A percentile compares a stretch with the other conserved stretches of the same genome.
phyloP scores from a whole-genome alignment of 345 rosid genomes.

The Dovyalis caffra region DNA sequence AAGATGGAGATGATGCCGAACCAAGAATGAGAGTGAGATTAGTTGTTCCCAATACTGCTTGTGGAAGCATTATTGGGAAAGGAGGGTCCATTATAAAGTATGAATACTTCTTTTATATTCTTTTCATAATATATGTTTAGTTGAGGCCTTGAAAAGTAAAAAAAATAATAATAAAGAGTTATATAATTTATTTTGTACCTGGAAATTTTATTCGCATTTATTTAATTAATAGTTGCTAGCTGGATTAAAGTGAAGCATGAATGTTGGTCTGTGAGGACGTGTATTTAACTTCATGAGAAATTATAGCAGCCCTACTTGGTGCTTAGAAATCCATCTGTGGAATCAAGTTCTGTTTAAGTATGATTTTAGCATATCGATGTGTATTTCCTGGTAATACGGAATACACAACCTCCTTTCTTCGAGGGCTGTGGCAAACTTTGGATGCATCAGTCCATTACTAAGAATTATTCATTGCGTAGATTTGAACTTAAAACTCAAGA shows the following conservation, averaged over 20 bases:
- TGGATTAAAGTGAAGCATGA: neutral
- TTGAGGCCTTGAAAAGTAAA: neutral
- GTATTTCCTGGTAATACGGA: neutral
- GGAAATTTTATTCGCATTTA: neutral
- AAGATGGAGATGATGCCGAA: conserved; percentile 74
- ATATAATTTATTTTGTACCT: neutral
- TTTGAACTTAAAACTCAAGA: neutral
- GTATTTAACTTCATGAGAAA: neutral
- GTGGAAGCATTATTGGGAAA: conserved; percentile 99
- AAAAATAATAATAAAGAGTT: neutral
- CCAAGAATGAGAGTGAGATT: conserved; percentile 86
- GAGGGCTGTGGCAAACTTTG: neutral
- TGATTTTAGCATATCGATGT: neutral
- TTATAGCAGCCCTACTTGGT: neutral
- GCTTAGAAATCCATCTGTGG: neutral
- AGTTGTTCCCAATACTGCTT: conserved; percentile 89
- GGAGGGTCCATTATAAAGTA: conserved; percentile 98
- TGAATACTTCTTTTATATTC: conserved; percentile 23
- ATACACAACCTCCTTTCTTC: neutral
- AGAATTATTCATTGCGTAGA: neutral
- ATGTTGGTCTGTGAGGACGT: neutral
- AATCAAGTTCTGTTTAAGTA: neutral
- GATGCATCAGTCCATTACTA: neutral
- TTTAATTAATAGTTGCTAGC: neutral
- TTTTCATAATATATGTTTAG: neutral